Percentiles rank a stretch among this genome's conserved stretches.
Evolutionary conservation across 495 filamentous ascomycete genomes (phyloP).

Genomic region (Tuber umbilicatum): DNA sequence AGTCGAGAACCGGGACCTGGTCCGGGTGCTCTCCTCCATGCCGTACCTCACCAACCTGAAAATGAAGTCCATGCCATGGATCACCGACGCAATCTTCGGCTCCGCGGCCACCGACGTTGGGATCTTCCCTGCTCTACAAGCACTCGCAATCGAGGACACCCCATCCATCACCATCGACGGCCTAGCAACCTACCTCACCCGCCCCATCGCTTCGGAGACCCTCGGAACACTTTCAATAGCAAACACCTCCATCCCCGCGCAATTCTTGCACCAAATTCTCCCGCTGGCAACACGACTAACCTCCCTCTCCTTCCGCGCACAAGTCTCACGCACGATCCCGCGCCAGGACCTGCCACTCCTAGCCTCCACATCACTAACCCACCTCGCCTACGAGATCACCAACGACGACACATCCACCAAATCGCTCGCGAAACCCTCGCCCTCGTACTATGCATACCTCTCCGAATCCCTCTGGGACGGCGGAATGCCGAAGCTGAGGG

Average conservation of each 20-base stretch:
- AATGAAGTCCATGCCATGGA: conserved; percentile 57
- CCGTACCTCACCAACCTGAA: conserved; percentile 63
- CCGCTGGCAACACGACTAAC: conserved; percentile 40
- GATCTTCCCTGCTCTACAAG: conserved; percentile 55
- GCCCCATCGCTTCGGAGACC: conserved; percentile 26
- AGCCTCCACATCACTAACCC: conserved; percentile 58
- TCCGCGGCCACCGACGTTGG: conserved; percentile 60
- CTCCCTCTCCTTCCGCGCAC: conserved; percentile 41
- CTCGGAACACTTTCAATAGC: conserved; percentile 48
- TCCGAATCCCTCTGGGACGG: conserved; percentile 69
- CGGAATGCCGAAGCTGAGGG: conserved; percentile 61
- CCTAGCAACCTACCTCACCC: conserved; percentile 62
- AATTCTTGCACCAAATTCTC: conserved; percentile 36
- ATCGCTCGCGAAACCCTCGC: conserved; percentile 54
- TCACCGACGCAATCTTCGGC: conserved; percentile 70
- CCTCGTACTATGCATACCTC: conserved; percentile 81
- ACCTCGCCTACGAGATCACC: conserved; percentile 75
- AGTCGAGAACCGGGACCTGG: conserved; percentile 63
- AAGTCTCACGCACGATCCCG: conserved; percentile 41
- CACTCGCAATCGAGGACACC: conserved; percentile 57
- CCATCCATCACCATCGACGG: conserved; percentile 59
- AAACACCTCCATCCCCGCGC: conserved; percentile 58
- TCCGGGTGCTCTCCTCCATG: conserved; percentile 63
- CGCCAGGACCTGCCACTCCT: conserved; percentile 56
- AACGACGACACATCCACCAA: conserved; percentile 51